phyloP scores from a whole-genome alignment of 2,329 filamentous ascomycete genomes.

The Rhinocladiella similis region DNA sequence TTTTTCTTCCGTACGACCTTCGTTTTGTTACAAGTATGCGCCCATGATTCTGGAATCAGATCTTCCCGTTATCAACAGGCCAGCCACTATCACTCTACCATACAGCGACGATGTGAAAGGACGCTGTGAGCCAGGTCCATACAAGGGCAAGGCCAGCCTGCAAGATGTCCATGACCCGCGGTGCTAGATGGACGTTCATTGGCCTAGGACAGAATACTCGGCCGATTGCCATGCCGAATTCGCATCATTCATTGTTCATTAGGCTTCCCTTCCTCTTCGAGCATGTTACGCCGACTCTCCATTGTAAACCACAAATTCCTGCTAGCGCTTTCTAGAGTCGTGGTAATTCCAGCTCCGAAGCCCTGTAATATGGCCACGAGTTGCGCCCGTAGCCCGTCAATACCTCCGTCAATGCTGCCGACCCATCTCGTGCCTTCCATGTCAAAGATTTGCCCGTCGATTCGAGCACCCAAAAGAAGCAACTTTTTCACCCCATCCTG shows the following conservation, averaged over 20 bases:
- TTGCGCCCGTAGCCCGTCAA: constrained; percentile 80
- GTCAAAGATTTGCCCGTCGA: constrained; percentile 85
- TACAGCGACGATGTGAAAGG: too few species aligned
- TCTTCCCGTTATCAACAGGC: too few species aligned
- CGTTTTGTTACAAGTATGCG: too few species aligned
- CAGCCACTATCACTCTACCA: too few species aligned
- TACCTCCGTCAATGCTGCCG: constrained; percentile 75
- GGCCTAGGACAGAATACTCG: neutral
- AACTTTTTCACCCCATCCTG: constrained; percentile 85
- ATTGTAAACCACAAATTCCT: constrained; percentile 85
- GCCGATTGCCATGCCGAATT: neutral
- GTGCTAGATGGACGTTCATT: neutral
- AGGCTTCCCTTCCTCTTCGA: constrained; percentile 68
- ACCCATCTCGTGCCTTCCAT: constrained; percentile 68
- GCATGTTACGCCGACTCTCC: constrained; percentile 74
- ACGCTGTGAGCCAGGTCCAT: neutral
- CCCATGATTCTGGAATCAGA: too few species aligned
- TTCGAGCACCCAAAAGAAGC: constrained; percentile 78
- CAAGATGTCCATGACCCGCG: too few species aligned
- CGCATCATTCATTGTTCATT: constrained; percentile 17
- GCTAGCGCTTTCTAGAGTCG: constrained; percentile 73
- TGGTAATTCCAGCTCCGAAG: constrained; percentile 74
- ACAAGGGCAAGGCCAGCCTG: too few species aligned
- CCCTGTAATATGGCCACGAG: constrained; percentile 79
- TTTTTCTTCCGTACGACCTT: neutral